These are phyloP conservation scores for Russula vinacea DNA, from an alignment of 768 basidiomycete species.

Conservation along the genomic window DNA sequence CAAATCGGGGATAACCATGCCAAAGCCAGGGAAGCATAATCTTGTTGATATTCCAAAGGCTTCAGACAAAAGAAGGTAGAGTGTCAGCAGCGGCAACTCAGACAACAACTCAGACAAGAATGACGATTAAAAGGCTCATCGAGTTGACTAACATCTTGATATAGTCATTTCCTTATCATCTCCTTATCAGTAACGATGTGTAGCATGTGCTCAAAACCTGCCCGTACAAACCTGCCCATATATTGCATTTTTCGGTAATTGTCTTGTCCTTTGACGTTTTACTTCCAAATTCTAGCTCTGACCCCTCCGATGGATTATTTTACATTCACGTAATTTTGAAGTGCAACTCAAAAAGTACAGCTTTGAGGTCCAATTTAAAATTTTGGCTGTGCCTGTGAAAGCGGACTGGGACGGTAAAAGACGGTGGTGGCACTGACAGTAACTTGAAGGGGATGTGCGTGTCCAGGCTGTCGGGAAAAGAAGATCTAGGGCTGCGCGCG, in stretches of 20 bases:
- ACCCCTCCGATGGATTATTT: background rate
- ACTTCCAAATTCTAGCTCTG: background rate
- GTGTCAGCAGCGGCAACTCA: background rate
- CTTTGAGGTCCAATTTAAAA: background rate
- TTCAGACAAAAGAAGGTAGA: background rate
- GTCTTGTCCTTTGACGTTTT: background rate
- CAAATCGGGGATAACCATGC: background rate
- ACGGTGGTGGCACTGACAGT: constrained; percentile 8
- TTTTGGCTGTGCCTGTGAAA: background rate
- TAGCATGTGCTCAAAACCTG: too few relatives aligned
- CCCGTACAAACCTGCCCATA: background rate
- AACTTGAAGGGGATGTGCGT: constrained; percentile 12
- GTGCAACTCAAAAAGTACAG: background rate
- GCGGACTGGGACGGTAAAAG: background rate
- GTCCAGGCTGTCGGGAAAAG: constrained; percentile 19
- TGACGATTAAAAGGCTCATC: background rate
- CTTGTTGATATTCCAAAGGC: background rate
- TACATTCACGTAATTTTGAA: background rate
- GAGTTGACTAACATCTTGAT: background rate
- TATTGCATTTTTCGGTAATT: background rate
- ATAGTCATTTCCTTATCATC: background rate
- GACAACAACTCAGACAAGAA: background rate
- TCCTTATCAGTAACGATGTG: background rate
- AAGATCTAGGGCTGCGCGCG: background rate
- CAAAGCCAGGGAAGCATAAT: background rate